phyloP scores from a whole-genome alignment of 371 early-diverging fungal genomes.

The Batkoa obscura region DNA sequence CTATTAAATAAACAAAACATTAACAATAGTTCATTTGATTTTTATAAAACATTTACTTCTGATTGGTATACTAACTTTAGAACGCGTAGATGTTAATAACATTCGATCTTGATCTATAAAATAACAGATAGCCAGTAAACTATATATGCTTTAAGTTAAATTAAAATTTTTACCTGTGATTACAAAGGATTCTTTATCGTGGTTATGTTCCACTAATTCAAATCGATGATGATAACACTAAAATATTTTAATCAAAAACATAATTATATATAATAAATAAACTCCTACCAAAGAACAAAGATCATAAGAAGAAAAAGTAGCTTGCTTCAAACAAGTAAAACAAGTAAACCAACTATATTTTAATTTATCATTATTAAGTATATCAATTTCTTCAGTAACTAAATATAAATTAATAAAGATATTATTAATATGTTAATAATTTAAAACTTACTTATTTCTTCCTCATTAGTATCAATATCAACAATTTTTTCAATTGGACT shows the following conservation, averaged over 20 bases:
- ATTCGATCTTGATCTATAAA: too few relatives aligned
- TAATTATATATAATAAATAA: background rate
- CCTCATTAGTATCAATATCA: too few relatives aligned
- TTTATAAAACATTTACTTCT: too few relatives aligned
- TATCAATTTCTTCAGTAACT: too few relatives aligned
- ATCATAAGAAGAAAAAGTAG: constrained; percentile 30
- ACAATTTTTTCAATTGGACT: too few relatives aligned
- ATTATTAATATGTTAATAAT: too few relatives aligned
- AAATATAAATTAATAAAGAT: too few relatives aligned
- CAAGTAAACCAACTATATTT: background rate
- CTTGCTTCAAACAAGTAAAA: background rate
- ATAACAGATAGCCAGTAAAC: too few relatives aligned
- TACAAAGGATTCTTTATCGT: background rate
- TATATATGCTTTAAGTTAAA: too few relatives aligned
- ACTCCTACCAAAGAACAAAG: constrained; percentile 20
- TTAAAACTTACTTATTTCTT: too few relatives aligned
- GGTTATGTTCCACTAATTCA: background rate
- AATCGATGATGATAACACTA: constrained; percentile 7
- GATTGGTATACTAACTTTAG: too few relatives aligned
- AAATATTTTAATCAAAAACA: background rate
- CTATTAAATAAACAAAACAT: background rate
- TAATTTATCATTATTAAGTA: background rate
- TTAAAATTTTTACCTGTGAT: constrained; percentile 8
- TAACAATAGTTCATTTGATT: background rate
- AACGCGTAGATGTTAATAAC: too few relatives aligned